Conservation (phyloP, 2,329 filamentous ascomycete genomes). For the Fusarium sp. region DNA sequence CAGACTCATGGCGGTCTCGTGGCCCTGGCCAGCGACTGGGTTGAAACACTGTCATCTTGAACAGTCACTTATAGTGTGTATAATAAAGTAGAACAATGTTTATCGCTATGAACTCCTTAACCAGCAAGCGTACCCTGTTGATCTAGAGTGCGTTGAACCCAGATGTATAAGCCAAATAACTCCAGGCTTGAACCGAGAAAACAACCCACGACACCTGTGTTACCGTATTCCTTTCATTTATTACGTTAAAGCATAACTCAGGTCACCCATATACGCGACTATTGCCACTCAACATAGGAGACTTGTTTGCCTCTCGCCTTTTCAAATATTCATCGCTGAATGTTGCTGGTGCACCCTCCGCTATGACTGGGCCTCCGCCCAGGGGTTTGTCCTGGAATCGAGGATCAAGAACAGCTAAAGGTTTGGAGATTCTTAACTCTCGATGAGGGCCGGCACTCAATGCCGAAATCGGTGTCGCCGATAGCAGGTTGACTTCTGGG, state of each 20-base stretch:
- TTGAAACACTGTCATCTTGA: constrained; percentile 34
- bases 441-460: constrained; percentile 22
- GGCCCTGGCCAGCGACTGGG: constrained; percentile 72
- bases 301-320: constrained; percentile 1
- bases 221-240: no score
- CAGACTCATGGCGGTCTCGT: constrained; percentile 71
- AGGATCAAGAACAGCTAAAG: constrained; percentile 14
- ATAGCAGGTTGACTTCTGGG: constrained; percentile 48
- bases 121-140: not conserved
- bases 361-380: not conserved
- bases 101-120: not conserved
- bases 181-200: constrained; percentile 16
- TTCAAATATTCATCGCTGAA: constrained; percentile 7
- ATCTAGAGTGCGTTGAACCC: not conserved
- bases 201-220: no score
- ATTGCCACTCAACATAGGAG: constrained; percentile 23
- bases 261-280: constrained; percentile 31
- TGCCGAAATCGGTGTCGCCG: constrained; percentile 39
- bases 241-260: not conserved
- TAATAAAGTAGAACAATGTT: constrained; percentile 3
- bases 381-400: constrained; percentile 29
- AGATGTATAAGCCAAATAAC: constrained; percentile 19
- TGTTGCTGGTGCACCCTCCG: not conserved
- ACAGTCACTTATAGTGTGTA: not conserved
- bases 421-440: constrained; percentile 26